Percentiles rank a stretch among this genome's conserved stretches.
These are phyloP conservation scores for Nakazawaea peltata DNA, from an alignment of 805 yeast species.

Conservation along the genomic window DNA sequence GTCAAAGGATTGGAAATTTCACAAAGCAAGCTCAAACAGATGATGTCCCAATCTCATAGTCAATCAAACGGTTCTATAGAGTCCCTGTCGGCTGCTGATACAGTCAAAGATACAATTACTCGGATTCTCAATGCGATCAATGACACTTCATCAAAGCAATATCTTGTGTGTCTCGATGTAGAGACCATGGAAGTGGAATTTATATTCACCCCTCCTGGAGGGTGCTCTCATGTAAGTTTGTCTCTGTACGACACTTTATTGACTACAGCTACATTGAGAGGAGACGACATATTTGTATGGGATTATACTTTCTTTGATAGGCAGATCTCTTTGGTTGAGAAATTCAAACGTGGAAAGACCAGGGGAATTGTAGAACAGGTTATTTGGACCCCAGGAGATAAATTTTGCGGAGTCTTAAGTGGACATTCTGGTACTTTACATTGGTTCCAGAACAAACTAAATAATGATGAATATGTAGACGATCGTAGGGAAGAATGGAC, in stretches of 20 bases:
- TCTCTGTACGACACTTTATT: conserved; percentile 55
- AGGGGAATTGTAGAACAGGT: conserved; percentile 43
- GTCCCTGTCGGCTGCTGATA: conserved; percentile 6
- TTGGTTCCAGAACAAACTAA: conserved; percentile 42
- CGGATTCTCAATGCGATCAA: conserved; percentile 21
- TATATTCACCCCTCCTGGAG: conserved; percentile 51
- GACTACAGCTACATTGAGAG: conserved; percentile 45
- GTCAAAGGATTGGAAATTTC: conserved; percentile 41
- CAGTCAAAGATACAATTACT: conserved; percentile 19
- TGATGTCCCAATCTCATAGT: conserved; percentile 17
- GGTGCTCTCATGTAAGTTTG: conserved; percentile 49
- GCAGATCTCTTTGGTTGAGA: conserved; percentile 47
- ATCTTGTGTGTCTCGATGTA: conserved; percentile 42
- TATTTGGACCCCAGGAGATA: conserved; percentile 42
- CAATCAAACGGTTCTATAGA: no score
- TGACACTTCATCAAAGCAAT: conserved; percentile 17
- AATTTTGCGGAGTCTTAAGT: conserved; percentile 42
- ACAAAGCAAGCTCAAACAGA: conserved; percentile 32
- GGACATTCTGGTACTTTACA: conserved; percentile 52
- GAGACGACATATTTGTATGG: conserved; percentile 60
- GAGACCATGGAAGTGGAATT: conserved; percentile 27
- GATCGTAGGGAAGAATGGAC: conserved; percentile 45
- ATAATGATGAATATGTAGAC: conserved; percentile 13
- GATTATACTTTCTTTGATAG: conserved; percentile 45
- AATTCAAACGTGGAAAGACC: conserved; percentile 56